phyloP scores from a whole-genome alignment of 2,329 filamentous ascomycete species.

The Didymella glomerata region DNA sequence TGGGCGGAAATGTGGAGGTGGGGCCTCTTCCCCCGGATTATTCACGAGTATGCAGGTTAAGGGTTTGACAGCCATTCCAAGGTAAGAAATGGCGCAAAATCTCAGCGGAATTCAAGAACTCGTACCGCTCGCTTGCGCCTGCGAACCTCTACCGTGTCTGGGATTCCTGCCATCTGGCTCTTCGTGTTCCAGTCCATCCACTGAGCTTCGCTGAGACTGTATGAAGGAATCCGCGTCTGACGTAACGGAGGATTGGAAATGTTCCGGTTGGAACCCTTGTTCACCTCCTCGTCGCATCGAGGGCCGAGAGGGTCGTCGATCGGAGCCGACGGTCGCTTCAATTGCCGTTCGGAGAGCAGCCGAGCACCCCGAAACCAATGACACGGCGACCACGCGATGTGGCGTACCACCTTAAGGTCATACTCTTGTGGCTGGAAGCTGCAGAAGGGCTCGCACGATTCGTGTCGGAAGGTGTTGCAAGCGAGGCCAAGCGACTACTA shows the following conservation, averaged over 20 bases:
- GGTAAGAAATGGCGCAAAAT: not conserved
- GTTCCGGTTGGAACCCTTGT: slow-evolving; percentile 9
- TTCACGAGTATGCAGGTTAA: slow-evolving; percentile 5
- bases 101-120: not conserved
- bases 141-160: not conserved
- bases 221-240: slow-evolving; percentile 6
- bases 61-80: slow-evolving; percentile 2
- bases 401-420: slow-evolving; percentile 1
- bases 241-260: slow-evolving; percentile 9
- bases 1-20: slow-evolving; percentile 18
- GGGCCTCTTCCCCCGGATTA: slow-evolving; percentile 7
- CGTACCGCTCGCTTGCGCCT: not conserved
- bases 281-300: slow-evolving; percentile 16
- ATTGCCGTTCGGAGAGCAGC: not conserved
- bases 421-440: not conserved
- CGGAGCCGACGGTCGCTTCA: slow-evolving; percentile 4
- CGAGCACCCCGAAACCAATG: slow-evolving; percentile 4
- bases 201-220: too few species aligned
- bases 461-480: slow-evolving; percentile 10
- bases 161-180: too few species aligned
- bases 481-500: slow-evolving; percentile 7
- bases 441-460: slow-evolving; percentile 5
- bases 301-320: slow-evolving; percentile 2
- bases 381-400: not conserved
- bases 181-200: not conserved